Evolutionary conservation across 495 filamentous ascomycete species (phyloP).

Genomic region (Hyaloscypha variabilis): DNA sequence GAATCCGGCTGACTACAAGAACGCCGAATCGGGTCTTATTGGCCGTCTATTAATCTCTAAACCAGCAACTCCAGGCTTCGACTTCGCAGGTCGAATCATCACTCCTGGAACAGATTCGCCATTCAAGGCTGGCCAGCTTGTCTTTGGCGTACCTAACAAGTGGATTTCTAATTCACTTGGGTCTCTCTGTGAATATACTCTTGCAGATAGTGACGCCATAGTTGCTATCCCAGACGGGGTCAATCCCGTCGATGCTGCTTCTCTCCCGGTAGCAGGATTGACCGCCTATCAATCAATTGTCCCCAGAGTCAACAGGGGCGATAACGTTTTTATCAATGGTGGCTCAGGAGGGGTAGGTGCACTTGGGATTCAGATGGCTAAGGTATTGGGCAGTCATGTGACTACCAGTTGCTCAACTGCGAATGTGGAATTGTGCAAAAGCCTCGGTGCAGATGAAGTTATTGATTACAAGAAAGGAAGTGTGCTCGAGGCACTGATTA

Average conservation of each 20-base stretch:
- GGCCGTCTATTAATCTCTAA: no score
- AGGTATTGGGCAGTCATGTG: conserved; percentile 62
- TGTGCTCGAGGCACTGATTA: conserved; percentile 50
- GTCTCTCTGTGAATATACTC: no score
- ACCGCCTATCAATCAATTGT: conserved; percentile 62
- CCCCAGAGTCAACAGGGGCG: conserved; percentile 53
- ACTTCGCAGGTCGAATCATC: no score
- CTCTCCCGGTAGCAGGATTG: conserved; percentile 56
- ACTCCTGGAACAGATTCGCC: no score
- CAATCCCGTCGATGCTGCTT: conserved; percentile 48
- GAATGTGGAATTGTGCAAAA: conserved; percentile 59
- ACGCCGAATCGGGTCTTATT: no score
- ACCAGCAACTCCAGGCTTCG: no score
- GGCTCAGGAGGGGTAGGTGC: conserved; percentile 65
- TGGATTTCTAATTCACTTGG: no score
- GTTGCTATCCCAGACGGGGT: conserved; percentile 62
- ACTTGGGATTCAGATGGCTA: conserved; percentile 68
- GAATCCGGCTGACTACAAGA: no score
- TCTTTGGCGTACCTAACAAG: no score
- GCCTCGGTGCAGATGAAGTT: conserved; percentile 67
- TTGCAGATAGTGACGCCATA: no score
- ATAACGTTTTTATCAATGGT: conserved; percentile 69
- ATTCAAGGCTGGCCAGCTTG: no score
- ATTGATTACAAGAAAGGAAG: conserved; percentile 65
- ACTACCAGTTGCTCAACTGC: conserved; percentile 59